phyloP scores from a whole-genome alignment of 306 rosid species.

The Adenanthera pavonina region DNA sequence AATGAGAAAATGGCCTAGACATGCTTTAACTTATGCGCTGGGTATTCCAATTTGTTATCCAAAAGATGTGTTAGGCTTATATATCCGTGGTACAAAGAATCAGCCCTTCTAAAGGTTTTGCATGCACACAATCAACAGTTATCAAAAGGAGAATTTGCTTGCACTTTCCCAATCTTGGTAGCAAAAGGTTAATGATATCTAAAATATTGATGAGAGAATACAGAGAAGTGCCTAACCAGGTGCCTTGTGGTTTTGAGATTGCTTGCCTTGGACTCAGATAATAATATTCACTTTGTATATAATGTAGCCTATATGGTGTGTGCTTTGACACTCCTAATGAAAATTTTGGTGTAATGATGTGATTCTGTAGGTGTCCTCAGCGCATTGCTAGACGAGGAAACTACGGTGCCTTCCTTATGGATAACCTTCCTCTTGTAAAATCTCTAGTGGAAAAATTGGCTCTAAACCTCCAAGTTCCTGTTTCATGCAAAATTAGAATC shows the following conservation, averaged over 20 bases:
- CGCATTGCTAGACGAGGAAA: constrained; percentile 88
- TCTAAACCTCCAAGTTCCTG: constrained; percentile 80
- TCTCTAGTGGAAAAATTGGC: constrained; percentile 83
- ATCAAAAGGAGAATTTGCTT: background rate
- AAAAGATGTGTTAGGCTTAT: background rate
- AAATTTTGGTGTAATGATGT: constrained; percentile 20
- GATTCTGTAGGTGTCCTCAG: constrained; percentile 84
- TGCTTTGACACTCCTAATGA: background rate
- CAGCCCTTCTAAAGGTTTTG: background rate
- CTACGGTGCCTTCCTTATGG: constrained; percentile 98
- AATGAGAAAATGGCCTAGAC: background rate
- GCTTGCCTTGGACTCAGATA: constrained; percentile 20
- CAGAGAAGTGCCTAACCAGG: background rate
- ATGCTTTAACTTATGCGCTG: background rate
- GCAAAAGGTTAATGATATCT: background rate
- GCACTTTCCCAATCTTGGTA: background rate
- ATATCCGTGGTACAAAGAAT: background rate
- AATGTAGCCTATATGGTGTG: background rate
- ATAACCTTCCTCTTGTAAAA: constrained; percentile 86
- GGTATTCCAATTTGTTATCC: background rate
- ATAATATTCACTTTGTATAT: background rate
- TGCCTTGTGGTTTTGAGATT: background rate
- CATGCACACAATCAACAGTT: background rate
- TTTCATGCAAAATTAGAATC: constrained; percentile 91
- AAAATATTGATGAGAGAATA: background rate